Evolutionary conservation across 129 eudicot species (phyloP).

Genomic region (Scalesia atractyloides): DNA sequence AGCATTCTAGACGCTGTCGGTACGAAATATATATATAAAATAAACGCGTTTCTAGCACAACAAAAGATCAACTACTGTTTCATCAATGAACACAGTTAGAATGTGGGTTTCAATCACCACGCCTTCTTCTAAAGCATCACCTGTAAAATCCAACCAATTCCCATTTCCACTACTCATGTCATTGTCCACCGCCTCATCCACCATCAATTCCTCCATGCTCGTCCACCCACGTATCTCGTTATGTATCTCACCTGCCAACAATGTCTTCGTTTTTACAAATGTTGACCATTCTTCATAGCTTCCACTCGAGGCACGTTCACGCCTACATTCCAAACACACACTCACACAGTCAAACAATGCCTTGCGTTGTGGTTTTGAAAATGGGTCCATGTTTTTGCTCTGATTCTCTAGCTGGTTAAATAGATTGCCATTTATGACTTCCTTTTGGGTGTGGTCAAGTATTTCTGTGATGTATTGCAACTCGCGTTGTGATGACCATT

Average conservation of each 20-base stretch:
- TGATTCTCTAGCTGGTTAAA: slow-evolving; percentile 56
- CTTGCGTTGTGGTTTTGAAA: slow-evolving; percentile 45
- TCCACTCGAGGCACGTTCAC: slow-evolving; percentile 45
- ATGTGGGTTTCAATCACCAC: slow-evolving; percentile 52
- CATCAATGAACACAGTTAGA: slow-evolving; percentile 56
- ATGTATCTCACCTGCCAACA: slow-evolving; percentile 58
- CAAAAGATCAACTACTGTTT: slow-evolving; percentile 58
- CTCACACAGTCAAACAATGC: slow-evolving; percentile 69
- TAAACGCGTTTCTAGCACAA: neutral
- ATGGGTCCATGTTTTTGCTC: slow-evolving; percentile 45
- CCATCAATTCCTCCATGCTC: slow-evolving; percentile 66
- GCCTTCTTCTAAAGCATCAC: slow-evolving; percentile 79
- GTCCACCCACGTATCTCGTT: slow-evolving; percentile 61
- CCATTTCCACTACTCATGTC: slow-evolving; percentile 78
- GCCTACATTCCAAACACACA: slow-evolving; percentile 41
- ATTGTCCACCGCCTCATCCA: slow-evolving; percentile 83
- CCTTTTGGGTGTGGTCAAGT: slow-evolving; percentile 38
- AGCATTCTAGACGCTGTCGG: neutral
- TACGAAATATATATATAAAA: neutral
- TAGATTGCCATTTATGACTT: slow-evolving; percentile 45
- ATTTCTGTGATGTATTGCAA: slow-evolving; percentile 53
- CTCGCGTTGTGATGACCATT: slow-evolving; percentile 45
- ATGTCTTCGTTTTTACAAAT: slow-evolving; percentile 36
- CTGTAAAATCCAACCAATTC: slow-evolving; percentile 81
- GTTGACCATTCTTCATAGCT: slow-evolving; percentile 48